phyloP scores from a whole-genome alignment of 495 filamentous ascomycete species.

The Talaromyces liani region DNA sequence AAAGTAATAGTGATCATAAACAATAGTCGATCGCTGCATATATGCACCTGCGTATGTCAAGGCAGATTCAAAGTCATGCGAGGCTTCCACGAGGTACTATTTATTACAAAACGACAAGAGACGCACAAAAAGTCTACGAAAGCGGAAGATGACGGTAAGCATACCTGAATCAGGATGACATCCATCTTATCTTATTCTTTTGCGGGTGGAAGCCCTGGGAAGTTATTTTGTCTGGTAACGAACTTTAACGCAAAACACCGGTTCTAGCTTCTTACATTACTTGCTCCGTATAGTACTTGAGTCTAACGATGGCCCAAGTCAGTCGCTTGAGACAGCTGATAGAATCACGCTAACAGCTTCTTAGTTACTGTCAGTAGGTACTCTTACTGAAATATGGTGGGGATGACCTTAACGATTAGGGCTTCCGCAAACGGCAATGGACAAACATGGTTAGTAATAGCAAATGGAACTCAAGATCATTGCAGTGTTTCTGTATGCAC shows the following conservation, averaged over 20 bases:
- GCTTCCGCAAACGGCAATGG: conserved; percentile 1
- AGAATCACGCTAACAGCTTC: background rate
- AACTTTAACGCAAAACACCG: background rate
- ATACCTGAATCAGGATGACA: conserved; percentile 7
- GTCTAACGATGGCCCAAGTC: background rate
- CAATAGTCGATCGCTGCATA: background rate
- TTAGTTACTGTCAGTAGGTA: background rate
- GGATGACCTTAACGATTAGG: background rate
- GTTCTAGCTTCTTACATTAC: background rate
- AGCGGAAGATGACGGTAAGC: conserved; percentile 3
- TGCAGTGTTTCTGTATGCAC: background rate
- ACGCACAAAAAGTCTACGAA: background rate
- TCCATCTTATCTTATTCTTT: background rate
- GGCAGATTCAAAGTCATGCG: conserved; percentile 3
- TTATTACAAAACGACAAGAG: background rate
- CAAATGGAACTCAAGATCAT: background rate
- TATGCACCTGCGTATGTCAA: conserved; percentile 2
- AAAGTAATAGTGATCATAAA: background rate
- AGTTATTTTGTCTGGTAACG: background rate
- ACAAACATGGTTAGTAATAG: background rate
- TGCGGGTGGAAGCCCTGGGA: background rate
- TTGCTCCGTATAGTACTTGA: background rate
- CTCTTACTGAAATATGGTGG: background rate
- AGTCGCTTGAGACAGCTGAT: conserved; percentile 7
- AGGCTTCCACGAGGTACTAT: conserved; percentile 3